Evolutionary conservation across 306 rosid species (phyloP).

Genomic region (Alnus glutinosa): DNA sequence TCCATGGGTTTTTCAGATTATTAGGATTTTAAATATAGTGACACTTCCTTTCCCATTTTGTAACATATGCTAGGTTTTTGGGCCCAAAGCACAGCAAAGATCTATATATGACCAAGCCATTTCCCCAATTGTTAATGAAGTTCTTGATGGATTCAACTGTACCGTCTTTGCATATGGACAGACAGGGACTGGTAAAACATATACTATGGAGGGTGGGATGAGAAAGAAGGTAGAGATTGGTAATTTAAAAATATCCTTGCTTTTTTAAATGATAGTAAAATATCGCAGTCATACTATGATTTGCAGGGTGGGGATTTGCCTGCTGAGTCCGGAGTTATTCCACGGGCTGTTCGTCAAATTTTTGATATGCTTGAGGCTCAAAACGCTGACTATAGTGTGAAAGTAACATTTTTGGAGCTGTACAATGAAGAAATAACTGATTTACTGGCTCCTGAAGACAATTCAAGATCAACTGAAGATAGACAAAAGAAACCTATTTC

Average conservation of each 20-base stretch:
- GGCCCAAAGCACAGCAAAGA: conserved; percentile 90
- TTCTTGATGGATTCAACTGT: conserved; percentile 94
- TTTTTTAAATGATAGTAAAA: neutral
- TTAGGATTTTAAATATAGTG: neutral
- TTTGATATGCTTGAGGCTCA: conserved; percentile 87
- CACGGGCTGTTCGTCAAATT: conserved; percentile 91
- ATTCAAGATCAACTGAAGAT: conserved; percentile 61
- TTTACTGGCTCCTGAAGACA: conserved; percentile 76
- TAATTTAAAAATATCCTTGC: neutral
- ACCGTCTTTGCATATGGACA: conserved; percentile 97
- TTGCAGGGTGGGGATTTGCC: conserved; percentile 79
- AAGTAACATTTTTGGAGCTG: conserved; percentile 91
- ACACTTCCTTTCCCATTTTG: neutral
- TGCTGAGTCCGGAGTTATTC: conserved; percentile 94
- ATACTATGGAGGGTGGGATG: conserved; percentile 99
- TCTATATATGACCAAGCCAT: conserved; percentile 92
- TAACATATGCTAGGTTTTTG: conserved; percentile 64
- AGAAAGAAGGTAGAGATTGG: conserved; percentile 66
- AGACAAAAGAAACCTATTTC: conserved; percentile 70
- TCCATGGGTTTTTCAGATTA: neutral
- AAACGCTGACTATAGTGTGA: conserved; percentile 83
- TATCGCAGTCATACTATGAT: neutral
- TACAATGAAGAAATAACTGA: conserved; percentile 94
- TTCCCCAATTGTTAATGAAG: conserved; percentile 89
- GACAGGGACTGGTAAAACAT: conserved; percentile 97